These are phyloP conservation scores for Russula brevipes DNA, from an alignment of 768 basidiomycete genomes.

Conservation along the genomic window DNA sequence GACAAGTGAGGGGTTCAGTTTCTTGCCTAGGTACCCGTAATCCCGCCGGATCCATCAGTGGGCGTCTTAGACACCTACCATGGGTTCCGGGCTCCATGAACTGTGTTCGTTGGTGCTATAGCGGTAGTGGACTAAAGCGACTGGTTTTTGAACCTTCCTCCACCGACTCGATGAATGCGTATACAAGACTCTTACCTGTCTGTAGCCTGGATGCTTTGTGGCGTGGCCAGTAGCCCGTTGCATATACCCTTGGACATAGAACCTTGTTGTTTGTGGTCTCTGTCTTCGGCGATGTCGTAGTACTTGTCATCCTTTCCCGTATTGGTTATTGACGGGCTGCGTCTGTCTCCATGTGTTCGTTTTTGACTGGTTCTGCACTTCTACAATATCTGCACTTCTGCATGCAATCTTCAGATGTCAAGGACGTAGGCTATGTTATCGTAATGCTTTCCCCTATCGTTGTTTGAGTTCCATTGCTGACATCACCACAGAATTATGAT, in stretches of 20 bases:
- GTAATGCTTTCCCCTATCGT: conserved; percentile 44
- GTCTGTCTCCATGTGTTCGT: conserved; percentile 36
- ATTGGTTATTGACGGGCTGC: conserved; percentile 45
- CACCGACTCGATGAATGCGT: conserved; percentile 38
- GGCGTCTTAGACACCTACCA: conserved; percentile 30
- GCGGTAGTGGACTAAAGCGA: conserved; percentile 47
- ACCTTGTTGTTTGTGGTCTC: conserved; percentile 33
- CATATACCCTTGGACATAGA: conserved; percentile 39
- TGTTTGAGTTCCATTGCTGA: conserved; percentile 9
- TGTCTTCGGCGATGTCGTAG: conserved; percentile 39
- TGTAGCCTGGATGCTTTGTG: conserved; percentile 45
- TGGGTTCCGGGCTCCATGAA: conserved; percentile 41
- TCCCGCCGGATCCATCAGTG: conserved; percentile 25
- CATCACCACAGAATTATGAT: conserved; percentile 72
- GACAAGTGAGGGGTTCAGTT: conserved; percentile 30
- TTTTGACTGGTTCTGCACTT: conserved; percentile 28
- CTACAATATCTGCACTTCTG: conserved; percentile 27
- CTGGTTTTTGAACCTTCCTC: conserved; percentile 34
- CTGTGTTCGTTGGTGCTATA: conserved; percentile 46
- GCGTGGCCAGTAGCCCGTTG: conserved; percentile 35
- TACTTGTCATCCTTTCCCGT: conserved; percentile 43
- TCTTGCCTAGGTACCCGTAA: conserved; percentile 24
- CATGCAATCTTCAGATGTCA: conserved; percentile 69
- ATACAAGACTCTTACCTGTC: conserved; percentile 51
- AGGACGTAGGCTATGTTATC: conserved; percentile 98